Percentiles rank a stretch among this genome's conserved stretches.
Evolutionary conservation across 192 early-diverging fungal species (phyloP).

Genomic region (Lobulomyces angularis): DNA sequence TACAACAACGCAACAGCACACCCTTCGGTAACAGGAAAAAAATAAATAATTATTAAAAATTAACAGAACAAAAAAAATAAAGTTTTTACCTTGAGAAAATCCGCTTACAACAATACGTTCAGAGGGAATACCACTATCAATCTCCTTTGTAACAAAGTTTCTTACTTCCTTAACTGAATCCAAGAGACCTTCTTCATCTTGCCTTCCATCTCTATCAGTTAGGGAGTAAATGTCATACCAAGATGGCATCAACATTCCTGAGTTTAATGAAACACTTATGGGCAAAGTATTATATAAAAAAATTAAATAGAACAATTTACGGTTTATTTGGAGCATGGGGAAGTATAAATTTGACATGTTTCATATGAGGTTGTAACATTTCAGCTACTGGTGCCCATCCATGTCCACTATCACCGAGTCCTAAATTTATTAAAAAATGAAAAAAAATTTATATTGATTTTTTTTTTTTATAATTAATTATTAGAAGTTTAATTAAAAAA

Average conservation of each 20-base stretch:
- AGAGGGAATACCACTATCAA: constrained; percentile 64
- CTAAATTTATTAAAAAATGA: constrained; percentile 5
- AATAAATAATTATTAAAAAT: background rate
- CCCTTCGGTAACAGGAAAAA: constrained; percentile 6
- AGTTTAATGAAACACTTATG: constrained; percentile 68
- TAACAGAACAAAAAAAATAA: background rate
- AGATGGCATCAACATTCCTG: constrained; percentile 69
- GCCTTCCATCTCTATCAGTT: constrained; percentile 24
- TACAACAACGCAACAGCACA: constrained; percentile 61
- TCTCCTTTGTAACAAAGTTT: constrained; percentile 36
- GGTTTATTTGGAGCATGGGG: no score
- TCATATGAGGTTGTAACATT: constrained; percentile 43
- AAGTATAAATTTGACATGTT: constrained; percentile 81
- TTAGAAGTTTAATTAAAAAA: no score
- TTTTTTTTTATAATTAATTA: no score
- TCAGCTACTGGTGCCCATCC: constrained; percentile 43
- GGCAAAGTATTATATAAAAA: constrained; percentile 24
- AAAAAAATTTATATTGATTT: no score
- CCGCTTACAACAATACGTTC: constrained; percentile 83
- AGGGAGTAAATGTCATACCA: constrained; percentile 75
- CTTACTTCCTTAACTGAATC: constrained; percentile 33
- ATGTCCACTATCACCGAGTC: constrained; percentile 46
- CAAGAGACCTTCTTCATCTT: constrained; percentile 64
- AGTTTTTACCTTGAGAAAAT: constrained; percentile 64
- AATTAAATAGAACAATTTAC: background rate